phyloP scores from a whole-genome alignment of 2,329 filamentous ascomycete genomes.

The Dactylellina drechsleri region DNA sequence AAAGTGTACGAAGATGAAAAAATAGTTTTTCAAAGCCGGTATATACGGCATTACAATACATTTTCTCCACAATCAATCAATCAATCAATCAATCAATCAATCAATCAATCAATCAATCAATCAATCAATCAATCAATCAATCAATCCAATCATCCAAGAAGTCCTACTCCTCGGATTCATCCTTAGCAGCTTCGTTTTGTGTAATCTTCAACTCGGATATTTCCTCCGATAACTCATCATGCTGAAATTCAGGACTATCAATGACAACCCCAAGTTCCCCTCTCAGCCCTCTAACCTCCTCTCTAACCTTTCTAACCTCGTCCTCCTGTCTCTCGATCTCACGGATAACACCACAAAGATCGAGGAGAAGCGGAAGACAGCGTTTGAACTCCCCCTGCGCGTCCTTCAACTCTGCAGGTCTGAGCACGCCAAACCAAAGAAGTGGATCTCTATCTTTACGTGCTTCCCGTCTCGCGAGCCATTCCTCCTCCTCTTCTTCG shows the following conservation, averaged over 20 bases:
- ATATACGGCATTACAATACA: neutral
- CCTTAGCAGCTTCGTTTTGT: neutral
- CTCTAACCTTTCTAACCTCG: slow-evolving; percentile 14
- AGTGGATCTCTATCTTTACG: slow-evolving; percentile 61
- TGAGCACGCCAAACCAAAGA: slow-evolving; percentile 66
- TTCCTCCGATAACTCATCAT: slow-evolving; percentile 10
- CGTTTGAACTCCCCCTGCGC: slow-evolving; percentile 63
- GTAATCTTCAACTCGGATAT: neutral
- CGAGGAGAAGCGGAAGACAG: slow-evolving; percentile 20
- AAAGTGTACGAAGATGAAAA: neutral
- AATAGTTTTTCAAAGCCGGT: slow-evolving; percentile 2
- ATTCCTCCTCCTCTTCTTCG: slow-evolving; percentile 3
- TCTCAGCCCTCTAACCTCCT: slow-evolving; percentile 32
- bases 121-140: slow-evolving; percentile 1
- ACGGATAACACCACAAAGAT: slow-evolving; percentile 9
- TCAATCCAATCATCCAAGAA: neutral
- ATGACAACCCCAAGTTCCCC: slow-evolving; percentile 28
- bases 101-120: no score
- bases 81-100: no score
- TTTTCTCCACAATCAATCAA: no score
- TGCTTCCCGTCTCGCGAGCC: neutral
- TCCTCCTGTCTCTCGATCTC: slow-evolving; percentile 42
- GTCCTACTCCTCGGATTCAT: neutral
- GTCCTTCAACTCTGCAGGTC: slow-evolving; percentile 63
- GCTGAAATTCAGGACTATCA: no score